Base-by-base conservation (phyloP, 2,329 filamentous ascomycete genomes). In the Myriosclerotinia curreyana region DNA sequence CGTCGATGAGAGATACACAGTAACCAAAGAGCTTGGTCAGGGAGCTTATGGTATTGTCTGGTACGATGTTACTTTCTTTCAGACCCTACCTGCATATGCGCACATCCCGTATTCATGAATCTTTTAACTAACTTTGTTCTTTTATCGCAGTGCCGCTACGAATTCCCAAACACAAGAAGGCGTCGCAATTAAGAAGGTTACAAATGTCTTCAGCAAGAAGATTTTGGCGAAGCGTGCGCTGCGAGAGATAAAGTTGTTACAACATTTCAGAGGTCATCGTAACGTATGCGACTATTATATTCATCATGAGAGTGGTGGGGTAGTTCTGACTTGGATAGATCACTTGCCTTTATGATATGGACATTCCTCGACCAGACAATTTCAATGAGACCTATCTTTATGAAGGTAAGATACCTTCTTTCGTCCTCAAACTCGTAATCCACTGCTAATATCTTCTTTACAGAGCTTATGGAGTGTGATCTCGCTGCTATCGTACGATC, bases 121-220 rank as follows among this genome's bases (percentile, higher is more conserved):
- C 67, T 42, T 70, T 71, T 60, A 67, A 63, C 70, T 71, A 60
- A 68, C 68, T 69, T 44, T 50, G 12, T 58, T 65, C 40, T 63
- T 63, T 44, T 11, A 38, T 51, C 38, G 22, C 76, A 96, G 93
- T 78, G 94, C 95, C 66, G 95, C 95, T 64, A 91, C 92, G 70
- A 97, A 98, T 82, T 88, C 87, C 76, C 87, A 92, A 77, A 96
- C 90, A 40, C 89, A 87, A 74, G 95, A 99, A 76, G 93, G 94
- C 49, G 93, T 99, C 68, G 95, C 95, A 73, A 95, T 99, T 83
- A 99, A 99, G 81, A 99, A 99, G 80, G 92, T 99, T 77, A 99
- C 95, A 81, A 99, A 99, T 90, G 94, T 99, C 73, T 99, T 99
- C 80, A 97, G 92, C 85, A 99, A 99, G 82, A 98, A 98, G 86